phyloP scores from a whole-genome alignment of 78 protist genomes.

The Dictyostelium purpureum region DNA sequence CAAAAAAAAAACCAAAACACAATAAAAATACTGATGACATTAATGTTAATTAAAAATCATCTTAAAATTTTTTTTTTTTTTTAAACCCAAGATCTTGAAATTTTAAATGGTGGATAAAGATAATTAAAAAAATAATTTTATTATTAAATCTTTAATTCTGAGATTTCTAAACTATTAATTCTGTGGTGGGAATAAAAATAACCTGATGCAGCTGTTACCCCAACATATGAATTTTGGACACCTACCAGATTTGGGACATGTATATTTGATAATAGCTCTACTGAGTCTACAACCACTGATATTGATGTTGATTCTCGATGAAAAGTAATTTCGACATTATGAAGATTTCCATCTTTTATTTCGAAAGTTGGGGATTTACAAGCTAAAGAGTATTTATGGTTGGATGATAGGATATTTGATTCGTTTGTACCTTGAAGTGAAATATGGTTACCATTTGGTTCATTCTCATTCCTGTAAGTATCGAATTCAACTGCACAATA shows the following conservation, averaged over 20 bases:
- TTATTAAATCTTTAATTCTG: too few relatives aligned
- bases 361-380: background rate
- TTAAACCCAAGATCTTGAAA: too few relatives aligned
- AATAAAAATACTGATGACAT: too few relatives aligned
- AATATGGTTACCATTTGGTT: background rate
- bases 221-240: background rate
- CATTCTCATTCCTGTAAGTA: background rate
- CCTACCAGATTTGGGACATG: background rate
- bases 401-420: background rate
- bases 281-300: background rate
- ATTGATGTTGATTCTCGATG: background rate
- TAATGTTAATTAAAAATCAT: too few relatives aligned
- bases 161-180: background rate
- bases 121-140: too few relatives aligned
- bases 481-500: slow-evolving; percentile 22
- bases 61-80: too few relatives aligned
- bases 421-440: background rate
- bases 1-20: too few relatives aligned
- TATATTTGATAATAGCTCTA: background rate
- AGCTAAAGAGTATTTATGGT: background rate
- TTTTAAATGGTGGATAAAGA: too few relatives aligned
- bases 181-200: background rate
- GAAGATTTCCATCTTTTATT: background rate
- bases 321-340: background rate
- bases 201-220: background rate